Evolutionary conservation across 1,139 yeast species (phyloP).

Genomic region (Kodamaea plutei): DNA sequence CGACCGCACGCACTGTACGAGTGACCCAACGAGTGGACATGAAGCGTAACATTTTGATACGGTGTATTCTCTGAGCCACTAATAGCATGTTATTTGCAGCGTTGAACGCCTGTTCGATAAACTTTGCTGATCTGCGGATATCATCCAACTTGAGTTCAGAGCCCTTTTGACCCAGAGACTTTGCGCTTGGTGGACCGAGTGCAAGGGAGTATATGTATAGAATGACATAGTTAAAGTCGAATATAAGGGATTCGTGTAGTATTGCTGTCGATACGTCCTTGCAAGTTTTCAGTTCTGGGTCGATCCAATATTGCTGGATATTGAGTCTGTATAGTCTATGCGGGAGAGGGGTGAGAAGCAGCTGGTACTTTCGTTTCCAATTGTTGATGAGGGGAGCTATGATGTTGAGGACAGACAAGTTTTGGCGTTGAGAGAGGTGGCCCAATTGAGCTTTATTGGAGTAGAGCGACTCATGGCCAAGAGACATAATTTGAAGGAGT

Average conservation of each 20-base stretch:
- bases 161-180: conserved; percentile 16
- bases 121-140: conserved; percentile 68
- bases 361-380: conserved; percentile 68
- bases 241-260: conserved; percentile 67
- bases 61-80: conserved; percentile 69
- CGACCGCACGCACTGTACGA: conserved; percentile 83
- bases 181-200: conserved; percentile 42
- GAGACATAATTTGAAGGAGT: conserved; percentile 68
- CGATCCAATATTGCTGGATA: conserved; percentile 30
- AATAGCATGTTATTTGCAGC: conserved; percentile 80
- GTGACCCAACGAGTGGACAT: conserved; percentile 94
- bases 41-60: conserved; percentile 57
- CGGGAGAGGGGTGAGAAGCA: conserved; percentile 48
- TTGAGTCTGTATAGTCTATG: conserved; percentile 24
- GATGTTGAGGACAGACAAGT: conserved; percentile 65
- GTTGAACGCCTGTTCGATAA: conserved; percentile 74
- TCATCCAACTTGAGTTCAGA: conserved; percentile 58
- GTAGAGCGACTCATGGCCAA: conserved; percentile 82
- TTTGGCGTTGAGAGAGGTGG: conserved; percentile 56
- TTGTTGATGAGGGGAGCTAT: conserved; percentile 72
- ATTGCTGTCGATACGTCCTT: conserved; percentile 41
- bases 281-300: conserved; percentile 34
- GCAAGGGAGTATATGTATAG: conserved; percentile 82
- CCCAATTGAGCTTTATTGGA: conserved; percentile 59
- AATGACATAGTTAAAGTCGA: conserved; percentile 82